Base-by-base conservation (phyloP, 75 land plant species). In the Larix kaempferi region DNA sequence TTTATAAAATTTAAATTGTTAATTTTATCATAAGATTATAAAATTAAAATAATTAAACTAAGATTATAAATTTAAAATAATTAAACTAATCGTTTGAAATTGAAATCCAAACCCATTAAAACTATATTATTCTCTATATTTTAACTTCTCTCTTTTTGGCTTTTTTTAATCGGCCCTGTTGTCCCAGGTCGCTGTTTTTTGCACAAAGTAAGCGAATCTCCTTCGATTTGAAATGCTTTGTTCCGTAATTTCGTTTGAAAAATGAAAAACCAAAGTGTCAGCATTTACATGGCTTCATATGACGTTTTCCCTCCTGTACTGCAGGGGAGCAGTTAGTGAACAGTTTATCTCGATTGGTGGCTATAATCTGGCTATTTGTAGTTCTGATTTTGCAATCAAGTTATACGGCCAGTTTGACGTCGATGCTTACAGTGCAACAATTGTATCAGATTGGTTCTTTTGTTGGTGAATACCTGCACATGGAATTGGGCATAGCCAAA, bases 391-490 rank as follows among this genome's bases (percentile, higher is more conserved):
- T 88, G 33, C 78, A 74, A 15, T 79, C 85, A 13, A 80, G 86
- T 58, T 88, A 86, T 78, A 88, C 91, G 2, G 93, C 93, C 10
- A 88, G 84, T 71, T 78, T 91, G 57, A 88, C 85, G 0, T 82
- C 89, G 1, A 82, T 82, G 82, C 75, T 91, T 72, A 91, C 93
- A n/a, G 85, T 84, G n/a, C 61, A 80, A 21, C 74, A 77, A 77
- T 65, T 88, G 22, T 91, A 78, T 67, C 74, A 81, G 52, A 56
- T 37, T 14, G 84, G 80, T 12, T 89, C 93, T 41, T 91, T 89
- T 60, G 82, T 84, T 6, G 60, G 49, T 3, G 26, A 74, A 6
- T 85, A 85, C 64, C 80, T 91, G 41, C 33, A 80, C 2, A n/a
- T 78, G 29, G 73, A 56, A 7, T 52, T 89, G 71, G 62, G 76